These are phyloP conservation scores for Acacia crassicarpa DNA, from an alignment of 306 rosid species.

Conservation along the genomic window DNA sequence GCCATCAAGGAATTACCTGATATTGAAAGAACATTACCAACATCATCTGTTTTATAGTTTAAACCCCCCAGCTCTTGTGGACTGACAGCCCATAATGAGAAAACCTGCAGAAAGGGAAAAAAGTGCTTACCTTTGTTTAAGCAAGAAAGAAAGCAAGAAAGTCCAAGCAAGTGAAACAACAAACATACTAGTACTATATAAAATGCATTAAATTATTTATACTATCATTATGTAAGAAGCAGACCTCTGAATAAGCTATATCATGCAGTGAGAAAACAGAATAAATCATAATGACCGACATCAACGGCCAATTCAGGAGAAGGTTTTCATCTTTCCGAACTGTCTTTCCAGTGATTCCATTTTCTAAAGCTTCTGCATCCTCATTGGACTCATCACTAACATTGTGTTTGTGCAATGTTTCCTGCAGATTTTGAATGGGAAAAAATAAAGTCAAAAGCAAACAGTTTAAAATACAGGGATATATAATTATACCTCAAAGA, in stretches of 20 bases:
- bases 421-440: slow-evolving; percentile 47
- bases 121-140: background rate
- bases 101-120: slow-evolving; percentile 47
- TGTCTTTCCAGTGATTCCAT: slow-evolving; percentile 32
- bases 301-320: slow-evolving; percentile 77
- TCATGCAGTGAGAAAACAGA: slow-evolving; percentile 75
- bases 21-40: slow-evolving; percentile 71
- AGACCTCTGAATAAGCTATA: slow-evolving; percentile 83
- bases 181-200: background rate
- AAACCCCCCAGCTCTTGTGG: slow-evolving; percentile 65
- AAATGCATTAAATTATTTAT: background rate
- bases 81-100: slow-evolving; percentile 84
- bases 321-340: slow-evolving; percentile 49
- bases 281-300: slow-evolving; percentile 72
- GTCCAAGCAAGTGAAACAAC: background rate
- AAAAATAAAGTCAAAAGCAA: background rate
- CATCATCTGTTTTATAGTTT: slow-evolving; percentile 56
- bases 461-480: background rate
- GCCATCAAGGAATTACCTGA: slow-evolving; percentile 46
- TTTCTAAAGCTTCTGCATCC: slow-evolving; percentile 53
- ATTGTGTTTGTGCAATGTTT: slow-evolving; percentile 72
- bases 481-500: background rate
- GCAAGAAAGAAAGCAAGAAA: background rate
- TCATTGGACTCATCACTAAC: slow-evolving; percentile 22
- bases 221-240: slow-evolving; percentile 11